These are phyloP conservation scores for Lasiodiplodia sp. DNA, from an alignment of 2,329 filamentous ascomycete genomes.

Conservation along the genomic window DNA sequence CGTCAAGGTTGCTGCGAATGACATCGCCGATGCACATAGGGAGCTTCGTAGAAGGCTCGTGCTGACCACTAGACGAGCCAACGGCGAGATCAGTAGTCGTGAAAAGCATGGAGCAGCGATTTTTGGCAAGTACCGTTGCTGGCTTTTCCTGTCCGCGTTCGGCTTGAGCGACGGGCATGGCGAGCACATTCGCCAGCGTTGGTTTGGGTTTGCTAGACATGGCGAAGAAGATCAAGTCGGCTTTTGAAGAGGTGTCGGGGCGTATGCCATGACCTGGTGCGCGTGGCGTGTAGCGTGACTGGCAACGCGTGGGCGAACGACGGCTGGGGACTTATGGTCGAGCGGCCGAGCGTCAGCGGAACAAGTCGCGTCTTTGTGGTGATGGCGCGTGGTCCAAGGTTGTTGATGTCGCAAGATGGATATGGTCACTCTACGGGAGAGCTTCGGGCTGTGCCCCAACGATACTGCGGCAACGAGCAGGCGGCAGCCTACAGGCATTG, in stretches of 20 bases:
- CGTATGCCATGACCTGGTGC: not conserved
- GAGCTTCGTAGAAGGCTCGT: not conserved
- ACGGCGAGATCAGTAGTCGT: not conserved
- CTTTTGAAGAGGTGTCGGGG: not conserved
- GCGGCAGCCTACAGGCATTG: not conserved
- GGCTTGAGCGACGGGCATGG: not conserved
- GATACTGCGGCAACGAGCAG: not conserved
- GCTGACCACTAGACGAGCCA: not conserved
- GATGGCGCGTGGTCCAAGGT: not conserved
- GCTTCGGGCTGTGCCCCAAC: not conserved
- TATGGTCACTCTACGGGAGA: slow-evolving; percentile 7
- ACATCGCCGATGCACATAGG: not conserved
- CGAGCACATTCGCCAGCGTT: not conserved
- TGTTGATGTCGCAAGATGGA: not conserved
- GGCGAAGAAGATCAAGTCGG: not conserved
- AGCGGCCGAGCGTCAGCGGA: not conserved
- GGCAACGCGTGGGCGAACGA: not conserved
- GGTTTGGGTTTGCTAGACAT: not conserved
- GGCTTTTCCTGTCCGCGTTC: not conserved
- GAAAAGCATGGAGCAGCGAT: not conserved
- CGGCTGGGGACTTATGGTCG: not conserved
- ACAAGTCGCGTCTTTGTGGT: not conserved
- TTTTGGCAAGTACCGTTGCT: not conserved
- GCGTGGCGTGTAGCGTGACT: not conserved
- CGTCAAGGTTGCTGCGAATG: not conserved